These are phyloP conservation scores for Clonostachys solani DNA, from an alignment of 2,329 filamentous ascomycete genomes.

Conservation along the genomic window DNA sequence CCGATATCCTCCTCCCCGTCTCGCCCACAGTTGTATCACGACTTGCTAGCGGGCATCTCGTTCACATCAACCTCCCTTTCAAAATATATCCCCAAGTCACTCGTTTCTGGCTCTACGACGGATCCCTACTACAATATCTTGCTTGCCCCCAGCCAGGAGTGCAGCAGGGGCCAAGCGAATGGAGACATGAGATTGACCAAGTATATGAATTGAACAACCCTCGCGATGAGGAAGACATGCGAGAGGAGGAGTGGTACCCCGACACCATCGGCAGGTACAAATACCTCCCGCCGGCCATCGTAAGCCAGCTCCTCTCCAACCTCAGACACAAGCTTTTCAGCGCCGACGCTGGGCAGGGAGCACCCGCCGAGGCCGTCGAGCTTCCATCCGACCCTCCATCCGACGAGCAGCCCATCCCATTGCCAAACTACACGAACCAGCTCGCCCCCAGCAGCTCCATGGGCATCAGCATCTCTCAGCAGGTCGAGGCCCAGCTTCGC, in stretches of 20 bases:
- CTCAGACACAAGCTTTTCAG: slow-evolving; percentile 44
- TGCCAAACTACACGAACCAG: slow-evolving; percentile 3
- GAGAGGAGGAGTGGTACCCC: slow-evolving; percentile 47
- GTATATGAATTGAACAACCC: slow-evolving; percentile 62
- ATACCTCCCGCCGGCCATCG: slow-evolving; percentile 52
- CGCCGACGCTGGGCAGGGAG: slow-evolving; percentile 14
- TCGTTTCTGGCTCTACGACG: slow-evolving; percentile 58
- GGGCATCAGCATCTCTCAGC: slow-evolving; percentile 38
- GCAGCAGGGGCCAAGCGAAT: slow-evolving; percentile 26
- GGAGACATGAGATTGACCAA: slow-evolving; percentile 26
- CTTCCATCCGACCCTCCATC: slow-evolving; percentile 2
- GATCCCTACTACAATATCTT: slow-evolving; percentile 53
- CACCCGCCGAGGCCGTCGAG: slow-evolving; percentile 7
- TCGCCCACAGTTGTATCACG: slow-evolving; percentile 37
- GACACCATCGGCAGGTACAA: slow-evolving; percentile 30
- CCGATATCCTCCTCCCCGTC: slow-evolving; percentile 51
- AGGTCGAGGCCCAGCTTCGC: slow-evolving; percentile 45
- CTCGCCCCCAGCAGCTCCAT: slow-evolving; percentile 24
- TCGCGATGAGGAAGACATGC: slow-evolving; percentile 44
- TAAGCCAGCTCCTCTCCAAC: slow-evolving; percentile 55
- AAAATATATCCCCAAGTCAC: slow-evolving; percentile 48
- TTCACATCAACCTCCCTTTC: slow-evolving; percentile 53
- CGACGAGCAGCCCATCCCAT: neutral
- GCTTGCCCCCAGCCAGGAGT: slow-evolving; percentile 45
- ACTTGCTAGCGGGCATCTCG: slow-evolving; percentile 43